Evolutionary conservation across 129 eudicot genomes (phyloP), one percentile per base, ranked within the genome.

Genomic region (Chrysanthemum seticuspe): DNA sequence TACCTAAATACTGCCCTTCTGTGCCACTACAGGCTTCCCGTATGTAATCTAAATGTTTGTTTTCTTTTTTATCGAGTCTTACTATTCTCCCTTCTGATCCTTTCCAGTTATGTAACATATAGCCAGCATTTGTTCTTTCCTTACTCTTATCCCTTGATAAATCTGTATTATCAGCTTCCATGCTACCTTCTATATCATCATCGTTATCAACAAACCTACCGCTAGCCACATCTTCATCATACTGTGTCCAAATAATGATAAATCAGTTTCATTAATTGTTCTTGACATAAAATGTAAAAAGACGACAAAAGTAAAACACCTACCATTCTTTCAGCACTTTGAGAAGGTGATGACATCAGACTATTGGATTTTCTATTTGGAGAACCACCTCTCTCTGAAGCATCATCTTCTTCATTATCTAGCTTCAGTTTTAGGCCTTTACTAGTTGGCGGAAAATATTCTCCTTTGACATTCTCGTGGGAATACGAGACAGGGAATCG

Each of bases 1-100:
- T 66, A 67, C 87, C 76, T 52, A 83, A 58, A 72, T 72, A 78
- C 81, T 94, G 93, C 65, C 89, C 88, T 89, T 87, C 92, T 60
- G 96, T 90, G 55, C 89, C 96, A 75, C 97, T 94, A 79, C 94
- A 88, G 60, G 88, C 96, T 85, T 94, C 98, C 79, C 89, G 78
- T 57, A 71, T 79, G 48, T 88, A 93, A 81, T 94, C 89, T 73
- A 81, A 67, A 68, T 80, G 84, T 53, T 78, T 74, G 16, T 75
- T 85, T 23, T 71, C 82, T 75, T 25, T 79, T 74, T 74, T 74
- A 84, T 78, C 87, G 70, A 66, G 72, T 79, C 82, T 84, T 64
- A 78, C 25, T 67, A 83, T 84, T 71, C 83, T 81, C 58, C 83
- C 84, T 69, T 78, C 58, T 45, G 62, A 47, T 72, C 72, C 84